Base-by-base conservation (phyloP, 1,284 basidiomycete species). In the Irpex rosettiformis region DNA sequence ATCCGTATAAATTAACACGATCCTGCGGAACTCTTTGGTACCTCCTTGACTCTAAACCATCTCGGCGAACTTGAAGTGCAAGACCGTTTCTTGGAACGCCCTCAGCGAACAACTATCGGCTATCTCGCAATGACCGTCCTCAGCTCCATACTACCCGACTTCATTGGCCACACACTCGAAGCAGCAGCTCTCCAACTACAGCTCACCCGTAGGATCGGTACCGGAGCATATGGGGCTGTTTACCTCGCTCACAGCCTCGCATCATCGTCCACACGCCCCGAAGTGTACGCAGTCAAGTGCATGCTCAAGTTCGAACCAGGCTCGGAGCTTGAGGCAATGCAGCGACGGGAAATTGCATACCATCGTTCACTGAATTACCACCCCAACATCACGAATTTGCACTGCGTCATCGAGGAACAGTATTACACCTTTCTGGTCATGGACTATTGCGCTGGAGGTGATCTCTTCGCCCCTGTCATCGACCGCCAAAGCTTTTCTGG, bases 171-270 rank as follows among this genome's bases (percentile, higher is more conserved):
- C 56, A 64, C 59, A 29, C 53, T 72, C 54, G 47, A 56, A 18
- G 56, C 62, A 2, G 63, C 60, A 0, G 24, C 28, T 25, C 47
- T 67, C 51, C 62, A 61, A 37, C 63, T 71, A 2, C 65, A 82
- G 60, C 76, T 84, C 63, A 73, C 85, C 55, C 71, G 81, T 56
- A 72, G 74, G 22, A 72, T 88, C 43, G 86, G 86, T n/a, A 68
- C 78, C 7, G 87, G 87, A 40, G 84, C 85, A 0, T 88, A 87
- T 70, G 85, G 86, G 52, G 81, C 85, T 58, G 86, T 88, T 56
- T 88, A 88, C 72, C 79, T 79, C 59, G 83, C 81, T 1, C 67
- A 77, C 42, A 81, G 82, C 68, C 67, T 66, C 43, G 63, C 62
- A 4, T 62, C 62, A 22, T 64, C 62, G 64, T 70, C 54, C 56